These are phyloP conservation scores for Nadsonia starkeyi-henricii DNA, from an alignment of 1,139 yeast genomes.

Conservation along the genomic window DNA sequence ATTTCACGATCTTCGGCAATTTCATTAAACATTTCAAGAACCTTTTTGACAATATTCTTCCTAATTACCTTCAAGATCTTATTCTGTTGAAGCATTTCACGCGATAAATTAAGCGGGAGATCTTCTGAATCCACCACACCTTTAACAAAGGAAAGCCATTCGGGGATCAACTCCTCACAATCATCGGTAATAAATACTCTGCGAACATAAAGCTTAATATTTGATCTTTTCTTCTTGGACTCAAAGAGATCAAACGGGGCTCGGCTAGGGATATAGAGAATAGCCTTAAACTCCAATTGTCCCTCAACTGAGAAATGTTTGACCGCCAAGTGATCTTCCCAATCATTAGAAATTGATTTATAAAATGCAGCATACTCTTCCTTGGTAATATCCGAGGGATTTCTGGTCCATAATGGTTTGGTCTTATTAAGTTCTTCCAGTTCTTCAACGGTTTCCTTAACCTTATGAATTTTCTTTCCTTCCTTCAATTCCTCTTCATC, in stretches of 20 bases:
- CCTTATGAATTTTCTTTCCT: slow-evolving; percentile 59
- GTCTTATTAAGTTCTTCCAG: slow-evolving; percentile 97
- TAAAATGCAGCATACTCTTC: slow-evolving; percentile 99
- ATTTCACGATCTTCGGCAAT: slow-evolving; percentile 98
- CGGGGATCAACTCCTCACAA: slow-evolving; percentile 98
- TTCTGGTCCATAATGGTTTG: slow-evolving; percentile 99
- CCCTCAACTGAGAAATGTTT: slow-evolving; percentile 99
- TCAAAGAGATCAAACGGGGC: slow-evolving; percentile 98
- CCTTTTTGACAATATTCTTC: slow-evolving; percentile 97
- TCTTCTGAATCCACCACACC: slow-evolving; percentile 99
- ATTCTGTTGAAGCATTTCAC: slow-evolving; percentile 99
- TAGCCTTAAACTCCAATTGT: slow-evolving; percentile 98
- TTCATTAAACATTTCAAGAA: slow-evolving; percentile 97
- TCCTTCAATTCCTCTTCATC: slow-evolving; percentile 48
- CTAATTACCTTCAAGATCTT: slow-evolving; percentile 98
- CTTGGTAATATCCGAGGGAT: slow-evolving; percentile 93
- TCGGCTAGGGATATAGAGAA: slow-evolving; percentile 95
- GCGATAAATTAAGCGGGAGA: slow-evolving; percentile 97
- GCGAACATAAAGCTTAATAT: slow-evolving; percentile 97
- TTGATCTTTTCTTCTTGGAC: slow-evolving; percentile 95
- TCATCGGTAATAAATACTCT: slow-evolving; percentile 99
- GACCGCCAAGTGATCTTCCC: slow-evolving; percentile 99
- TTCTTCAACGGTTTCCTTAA: slow-evolving; percentile 78
- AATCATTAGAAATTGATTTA: slow-evolving; percentile 97
- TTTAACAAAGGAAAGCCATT: slow-evolving; percentile 93